A percentile compares a stretch with the other conserved stretches of the same genome.
phyloP scores from a whole-genome alignment of 2,329 filamentous ascomycete genomes.

The Aspergillus caelatus region DNA sequence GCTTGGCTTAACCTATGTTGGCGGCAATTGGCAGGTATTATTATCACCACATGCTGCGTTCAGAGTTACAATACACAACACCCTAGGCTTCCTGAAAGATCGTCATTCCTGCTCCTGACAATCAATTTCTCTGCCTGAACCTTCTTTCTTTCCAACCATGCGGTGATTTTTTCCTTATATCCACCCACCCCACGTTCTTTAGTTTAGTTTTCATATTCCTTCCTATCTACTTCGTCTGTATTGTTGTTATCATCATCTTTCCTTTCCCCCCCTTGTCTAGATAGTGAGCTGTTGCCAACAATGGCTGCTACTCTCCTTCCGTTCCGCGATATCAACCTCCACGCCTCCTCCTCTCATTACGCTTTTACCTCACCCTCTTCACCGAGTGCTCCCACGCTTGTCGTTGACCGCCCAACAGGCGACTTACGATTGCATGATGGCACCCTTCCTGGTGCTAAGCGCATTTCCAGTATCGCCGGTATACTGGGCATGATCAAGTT shows the following conservation, averaged over 20 bases:
- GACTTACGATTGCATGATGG: conserved; percentile 85
- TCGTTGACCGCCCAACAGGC: conserved; percentile 89
- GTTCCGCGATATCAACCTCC: conserved; percentile 96
- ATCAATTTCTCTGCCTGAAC: background rate
- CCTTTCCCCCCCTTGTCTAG: conserved; percentile 24
- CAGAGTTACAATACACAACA: background rate
- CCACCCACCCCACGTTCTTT: conserved; percentile 1
- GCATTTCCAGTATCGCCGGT: conserved; percentile 91
- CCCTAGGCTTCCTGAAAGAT: conserved; percentile 12
- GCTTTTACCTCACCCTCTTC: conserved; percentile 96
- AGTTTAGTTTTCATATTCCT: conserved; percentile 11
- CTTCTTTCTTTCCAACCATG: conserved; percentile 13
- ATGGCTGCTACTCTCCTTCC: conserved; percentile 58
- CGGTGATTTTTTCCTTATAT: conserved; percentile 1
- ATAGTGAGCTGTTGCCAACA: conserved; percentile 15
- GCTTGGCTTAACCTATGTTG: background rate
- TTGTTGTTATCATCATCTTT: conserved; percentile 6
- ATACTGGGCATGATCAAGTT: conserved; percentile 93
- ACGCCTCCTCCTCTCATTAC: conserved; percentile 88
- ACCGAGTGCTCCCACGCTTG: conserved; percentile 80
- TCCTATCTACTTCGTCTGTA: background rate
- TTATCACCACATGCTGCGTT: conserved; percentile 20
- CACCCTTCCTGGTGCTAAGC: conserved; percentile 72
- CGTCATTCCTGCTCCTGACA: conserved; percentile 7
- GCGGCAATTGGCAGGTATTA: background rate